These are phyloP conservation scores for Alternaria infectoria DNA, from an alignment of 2,329 filamentous ascomycete species.

Conservation along the genomic window DNA sequence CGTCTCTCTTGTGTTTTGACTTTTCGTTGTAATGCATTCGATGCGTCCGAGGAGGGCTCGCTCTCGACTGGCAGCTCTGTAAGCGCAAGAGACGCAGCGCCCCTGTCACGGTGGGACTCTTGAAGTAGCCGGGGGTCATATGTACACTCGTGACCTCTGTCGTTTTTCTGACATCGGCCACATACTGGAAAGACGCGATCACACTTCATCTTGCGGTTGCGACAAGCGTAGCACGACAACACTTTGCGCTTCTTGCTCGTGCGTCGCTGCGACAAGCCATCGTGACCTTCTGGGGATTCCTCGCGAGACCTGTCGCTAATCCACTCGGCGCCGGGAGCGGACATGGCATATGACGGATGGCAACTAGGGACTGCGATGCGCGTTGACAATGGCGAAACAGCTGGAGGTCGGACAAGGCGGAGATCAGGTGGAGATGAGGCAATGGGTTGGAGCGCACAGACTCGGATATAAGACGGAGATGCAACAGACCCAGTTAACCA, in stretches of 20 bases:
- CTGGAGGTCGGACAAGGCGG: slow-evolving; percentile 31
- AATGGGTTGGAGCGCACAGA: neutral
- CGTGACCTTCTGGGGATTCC: slow-evolving; percentile 34
- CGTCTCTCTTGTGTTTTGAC: slow-evolving; percentile 39
- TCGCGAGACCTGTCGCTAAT: slow-evolving; percentile 38
- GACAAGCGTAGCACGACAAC: slow-evolving; percentile 55
- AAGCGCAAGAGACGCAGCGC: slow-evolving; percentile 17
- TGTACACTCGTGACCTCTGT: slow-evolving; percentile 50
- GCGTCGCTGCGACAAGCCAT: slow-evolving; percentile 48
- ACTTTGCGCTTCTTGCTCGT: slow-evolving; percentile 52
- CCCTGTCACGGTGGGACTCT: slow-evolving; percentile 29
- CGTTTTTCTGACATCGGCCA: slow-evolving; percentile 52
- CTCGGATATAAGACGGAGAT: slow-evolving; percentile 5
- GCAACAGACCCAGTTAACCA: neutral
- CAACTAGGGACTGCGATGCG: neutral
- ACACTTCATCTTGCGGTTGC: slow-evolving; percentile 56
- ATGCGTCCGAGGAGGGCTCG: slow-evolving; percentile 1
- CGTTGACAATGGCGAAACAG: slow-evolving; percentile 1
- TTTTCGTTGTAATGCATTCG: slow-evolving; percentile 36
- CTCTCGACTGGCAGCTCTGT: slow-evolving; percentile 8
- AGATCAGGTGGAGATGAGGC: slow-evolving; percentile 11
- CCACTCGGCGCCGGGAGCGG: slow-evolving; percentile 28
- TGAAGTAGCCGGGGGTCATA: slow-evolving; percentile 50
- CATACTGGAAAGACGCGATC: slow-evolving; percentile 55
- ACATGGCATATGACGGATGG: slow-evolving; percentile 26